Conservation (phyloP, 2,329 filamentous ascomycete species). For the Fusarium denticulatum region DNA sequence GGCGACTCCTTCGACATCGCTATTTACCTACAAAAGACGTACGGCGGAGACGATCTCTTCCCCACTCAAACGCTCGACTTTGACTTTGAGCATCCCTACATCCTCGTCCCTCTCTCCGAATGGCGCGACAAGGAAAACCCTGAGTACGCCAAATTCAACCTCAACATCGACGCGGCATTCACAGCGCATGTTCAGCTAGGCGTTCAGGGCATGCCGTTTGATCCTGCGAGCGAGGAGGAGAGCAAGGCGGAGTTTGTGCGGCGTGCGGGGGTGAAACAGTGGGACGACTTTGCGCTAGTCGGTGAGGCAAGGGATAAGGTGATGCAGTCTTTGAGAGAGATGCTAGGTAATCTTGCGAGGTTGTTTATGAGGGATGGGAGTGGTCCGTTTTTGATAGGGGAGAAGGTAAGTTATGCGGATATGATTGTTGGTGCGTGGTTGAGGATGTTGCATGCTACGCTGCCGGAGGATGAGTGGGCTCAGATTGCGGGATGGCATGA, state of each 20-base stretch:
- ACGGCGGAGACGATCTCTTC: slow-evolving; percentile 62
- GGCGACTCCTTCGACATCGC: slow-evolving; percentile 76
- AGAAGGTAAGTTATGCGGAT: slow-evolving; percentile 61
- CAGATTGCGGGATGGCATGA: slow-evolving; percentile 58
- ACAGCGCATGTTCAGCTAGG: slow-evolving; percentile 55
- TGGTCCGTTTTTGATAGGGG: slow-evolving; percentile 62
- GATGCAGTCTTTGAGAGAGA: slow-evolving; percentile 52
- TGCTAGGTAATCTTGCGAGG: slow-evolving; percentile 54
- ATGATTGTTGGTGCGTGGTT: slow-evolving; percentile 67
- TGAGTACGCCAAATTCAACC: slow-evolving; percentile 62
- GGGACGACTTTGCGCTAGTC: slow-evolving; percentile 54
- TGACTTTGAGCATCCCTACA: slow-evolving; percentile 31
- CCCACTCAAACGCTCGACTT: slow-evolving; percentile 56
- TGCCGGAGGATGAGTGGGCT: slow-evolving; percentile 60
- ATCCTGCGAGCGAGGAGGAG: slow-evolving; percentile 57
- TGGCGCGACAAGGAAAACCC: slow-evolving; percentile 39
- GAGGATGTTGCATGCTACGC: slow-evolving; percentile 53
- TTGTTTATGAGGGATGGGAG: slow-evolving; percentile 50
- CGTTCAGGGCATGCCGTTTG: slow-evolving; percentile 57
- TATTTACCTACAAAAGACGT: slow-evolving; percentile 63
- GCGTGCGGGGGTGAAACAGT: slow-evolving; percentile 55
- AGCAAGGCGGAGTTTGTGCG: slow-evolving; percentile 59
- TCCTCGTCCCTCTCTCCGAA: slow-evolving; percentile 50
- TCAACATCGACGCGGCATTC: slow-evolving; percentile 64
- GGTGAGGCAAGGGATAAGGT: slow-evolving; percentile 54